These are phyloP conservation scores for Penicillium diatomitis DNA, from an alignment of 495 filamentous ascomycete genomes.

Conservation along the genomic window DNA sequence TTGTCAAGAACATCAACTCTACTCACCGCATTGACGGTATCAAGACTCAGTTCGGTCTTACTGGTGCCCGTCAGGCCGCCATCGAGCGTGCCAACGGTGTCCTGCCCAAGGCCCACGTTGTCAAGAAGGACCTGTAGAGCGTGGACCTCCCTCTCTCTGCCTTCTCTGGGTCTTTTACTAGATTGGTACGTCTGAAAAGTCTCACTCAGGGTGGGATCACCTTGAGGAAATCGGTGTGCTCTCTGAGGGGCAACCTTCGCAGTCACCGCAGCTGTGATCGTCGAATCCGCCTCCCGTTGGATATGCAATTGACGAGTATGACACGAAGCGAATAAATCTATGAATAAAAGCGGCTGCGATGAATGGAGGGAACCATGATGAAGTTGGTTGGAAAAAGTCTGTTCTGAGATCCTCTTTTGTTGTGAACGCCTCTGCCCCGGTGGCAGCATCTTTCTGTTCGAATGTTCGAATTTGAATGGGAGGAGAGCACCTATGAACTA, in stretches of 20 bases:
- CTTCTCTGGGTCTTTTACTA: neutral
- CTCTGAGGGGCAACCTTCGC: neutral
- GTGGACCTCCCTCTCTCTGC: slow-evolving; percentile 4
- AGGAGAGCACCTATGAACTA: no score
- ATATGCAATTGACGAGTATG: slow-evolving; percentile 9
- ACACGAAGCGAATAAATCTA: slow-evolving; percentile 6
- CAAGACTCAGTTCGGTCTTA: slow-evolving; percentile 60
- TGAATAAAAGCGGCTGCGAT: neutral
- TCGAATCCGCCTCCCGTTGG: neutral
- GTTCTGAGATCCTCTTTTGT: neutral
- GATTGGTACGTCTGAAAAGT: no score
- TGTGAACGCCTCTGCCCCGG: slow-evolving; percentile 1
- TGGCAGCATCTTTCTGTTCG: neutral
- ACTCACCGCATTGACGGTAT: slow-evolving; percentile 90
- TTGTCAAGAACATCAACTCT: slow-evolving; percentile 97
- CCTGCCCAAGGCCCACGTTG: slow-evolving; percentile 33
- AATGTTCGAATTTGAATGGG: no score
- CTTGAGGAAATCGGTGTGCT: neutral
- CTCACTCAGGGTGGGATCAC: neutral
- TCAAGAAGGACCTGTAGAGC: slow-evolving; percentile 27
- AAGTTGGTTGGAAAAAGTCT: neutral
- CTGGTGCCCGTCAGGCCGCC: slow-evolving; percentile 51
- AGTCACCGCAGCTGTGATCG: neutral
- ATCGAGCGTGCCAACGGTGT: slow-evolving; percentile 29
- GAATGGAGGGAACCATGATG: neutral